A percentile compares a stretch with the other conserved stretches of the same genome.
Evolutionary conservation across 2,329 filamentous ascomycete genomes (phyloP).

Genomic region (Apiospora sp.): DNA sequence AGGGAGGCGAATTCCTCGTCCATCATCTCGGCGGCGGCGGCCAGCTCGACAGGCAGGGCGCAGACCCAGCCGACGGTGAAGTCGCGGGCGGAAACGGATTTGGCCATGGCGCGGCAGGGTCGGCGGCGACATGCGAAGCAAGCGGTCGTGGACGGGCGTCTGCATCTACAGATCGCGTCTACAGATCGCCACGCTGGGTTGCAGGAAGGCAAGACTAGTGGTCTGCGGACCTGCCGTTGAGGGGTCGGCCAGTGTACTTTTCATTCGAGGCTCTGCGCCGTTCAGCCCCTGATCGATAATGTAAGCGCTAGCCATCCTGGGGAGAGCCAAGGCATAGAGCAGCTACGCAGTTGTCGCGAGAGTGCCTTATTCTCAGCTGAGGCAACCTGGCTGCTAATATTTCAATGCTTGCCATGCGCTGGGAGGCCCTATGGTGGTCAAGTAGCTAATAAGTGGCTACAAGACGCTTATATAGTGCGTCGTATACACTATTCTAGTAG

Average conservation of each 20-base stretch:
- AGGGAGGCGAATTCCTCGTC: conserved; percentile 38
- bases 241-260: conserved; percentile 15
- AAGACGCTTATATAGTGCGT: conserved; percentile 1
- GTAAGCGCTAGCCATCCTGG: conserved; percentile 10
- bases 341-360: not conserved
- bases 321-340: not conserved
- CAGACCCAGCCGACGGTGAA: conserved; percentile 46
- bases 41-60: conserved; percentile 42
- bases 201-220: not conserved
- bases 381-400: conserved; percentile 1
- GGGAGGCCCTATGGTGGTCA: not conserved
- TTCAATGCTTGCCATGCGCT: not conserved
- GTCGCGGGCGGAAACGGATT: conserved; percentile 20
- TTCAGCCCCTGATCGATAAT: not conserved
- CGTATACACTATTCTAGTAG: not conserved
- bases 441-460: not conserved
- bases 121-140: conserved; percentile 1
- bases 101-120: not conserved
- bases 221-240: not conserved
- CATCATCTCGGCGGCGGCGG: conserved; percentile 40
- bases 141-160: not conserved
- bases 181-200: not conserved
- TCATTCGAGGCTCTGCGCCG: not conserved
- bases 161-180: not conserved
- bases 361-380: conserved; percentile 7